Base-by-base conservation (phyloP, 441 rosid species). In the Gossypium lobatum region DNA sequence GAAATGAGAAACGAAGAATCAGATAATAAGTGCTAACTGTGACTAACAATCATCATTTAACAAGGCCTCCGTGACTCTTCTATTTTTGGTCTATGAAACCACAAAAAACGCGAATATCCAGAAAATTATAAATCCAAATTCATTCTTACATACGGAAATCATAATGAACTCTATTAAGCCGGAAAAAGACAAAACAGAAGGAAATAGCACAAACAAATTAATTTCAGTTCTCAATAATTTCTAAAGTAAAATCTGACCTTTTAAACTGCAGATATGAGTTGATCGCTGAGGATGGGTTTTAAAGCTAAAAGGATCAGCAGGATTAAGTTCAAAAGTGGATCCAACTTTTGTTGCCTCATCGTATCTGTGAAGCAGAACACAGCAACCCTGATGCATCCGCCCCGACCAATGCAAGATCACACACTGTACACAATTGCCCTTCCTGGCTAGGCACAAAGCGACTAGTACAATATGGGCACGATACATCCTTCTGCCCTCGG, bases 11-110 rank as follows among this genome's bases (percentile, higher is more conserved):
- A 31, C 37, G 37, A 31, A 31, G 37, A 31, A 31, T 31, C 37
- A 31, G 37, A 31, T 31, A 31, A 4, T 1, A 23, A 21, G 58
- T 59, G 63, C 63, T 74, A 79, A 79, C 84, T 77, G 13, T 59
- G 34, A 79, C n/a, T 23, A 6, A 61, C 6, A 16, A 26, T 6
- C 20, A 61, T 61, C 18, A 61, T 28, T 72, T 61, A 61, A 31
- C 45, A 28, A 28, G 6, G 5, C 39, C 45, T n/a, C 16, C 52
- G 21, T 20, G 6, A 64, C 48, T 42, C 11, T 65, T 42, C 31
- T 17, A 31, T 4, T 66, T 46, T n/a, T 45, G 13, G 20, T 42
- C 58, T 23, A 67, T 20, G 42, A 78, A 79, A 48, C 48, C 31
- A 28, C 4, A 62, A 62, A 60, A 26, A 26, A 18, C 1, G 18